Evolutionary conservation across 2,329 filamentous ascomycete species (phyloP), one percentile per base, ranked within the genome.

Genomic region (Aspergillus pseudoviridinutans): DNA sequence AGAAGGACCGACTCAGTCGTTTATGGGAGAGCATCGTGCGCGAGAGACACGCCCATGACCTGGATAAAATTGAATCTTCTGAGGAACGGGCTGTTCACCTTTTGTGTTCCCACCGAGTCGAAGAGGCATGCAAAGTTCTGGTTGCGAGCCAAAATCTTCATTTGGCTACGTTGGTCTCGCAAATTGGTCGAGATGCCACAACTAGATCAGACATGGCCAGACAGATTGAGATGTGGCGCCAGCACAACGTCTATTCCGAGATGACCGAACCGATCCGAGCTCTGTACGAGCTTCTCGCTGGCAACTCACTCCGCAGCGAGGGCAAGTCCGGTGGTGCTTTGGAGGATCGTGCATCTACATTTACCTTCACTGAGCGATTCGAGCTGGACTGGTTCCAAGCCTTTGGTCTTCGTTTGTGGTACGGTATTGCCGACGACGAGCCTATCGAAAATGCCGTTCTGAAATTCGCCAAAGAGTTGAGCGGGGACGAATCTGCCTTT

Each of bases 391-490:
- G 94, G 94, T 87, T 91, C 72, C 92, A 96, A 69, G 88, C 92
- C 0, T 96, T 99, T 73, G 93, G 91, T 10, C 81, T 99, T 51
- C 87, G 92, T 47, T 80, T 99, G 1, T 97, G 92, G 90, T 99
- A 96, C 72, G 87, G 87, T 49, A 89, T 87, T 44, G 81, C 84
- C 2, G 79, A 84, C 35, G 81, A 86, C 42, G 88, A 92, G 49
- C 82, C 86, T 38, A 81, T 97, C 47, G 84, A 87, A 51, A 79
- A 81, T 49, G 92, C 92, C 2, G 87, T 99, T 4, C 75, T 80
- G 47, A 82, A 83, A 28, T 99, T 92, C 73, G 80, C 86, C 59
- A 79, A 87, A 55, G 92, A 96, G 66, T 79, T 97, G 49, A 77
- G 88, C 59, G 87, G 87, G 49, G 81, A 82, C 50, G 92, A 96